Base-by-base conservation (phyloP, 2,329 filamentous ascomycete species). In the Phyllosticta capitalensis region DNA sequence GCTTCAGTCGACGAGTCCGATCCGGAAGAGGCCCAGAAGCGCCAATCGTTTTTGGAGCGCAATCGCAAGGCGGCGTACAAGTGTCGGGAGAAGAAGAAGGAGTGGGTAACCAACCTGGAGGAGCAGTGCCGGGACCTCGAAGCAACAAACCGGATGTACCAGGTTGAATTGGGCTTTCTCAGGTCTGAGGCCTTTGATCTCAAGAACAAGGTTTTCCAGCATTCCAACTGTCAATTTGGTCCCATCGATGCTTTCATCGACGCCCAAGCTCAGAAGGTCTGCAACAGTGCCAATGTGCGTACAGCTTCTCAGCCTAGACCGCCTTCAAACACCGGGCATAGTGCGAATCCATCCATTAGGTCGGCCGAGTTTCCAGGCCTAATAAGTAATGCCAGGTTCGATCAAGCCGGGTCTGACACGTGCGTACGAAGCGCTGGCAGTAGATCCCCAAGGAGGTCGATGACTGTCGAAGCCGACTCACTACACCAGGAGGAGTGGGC, bases 11-110 rank as follows among this genome's bases (percentile, higher is more conserved):
- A 2, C 24, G 17, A 38, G 10, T 4, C 49, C 10, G 38, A 55
- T n/a, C 45, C 59, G 4, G 59, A 61, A n/a, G 49, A 54, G 12
- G 24, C 22, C 9, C 52, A 52, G 7, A 61, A 55, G 28, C 55
- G 61, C 14, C 51, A 61, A n/a, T 28, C 52, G 3, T 58, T 61
- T 65, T 77, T 89, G 0, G 84, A 88, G 71, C 82, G 87, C 62
- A 91, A 91, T 69, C 80, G 87, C 9, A 75, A 87, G 2, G 87
- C 88, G 0, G 87, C 88, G 1, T 87, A 84, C 69, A 90, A 89
- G 68, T 90, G 87, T 67, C 82, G 87, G 3, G 81, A 86, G 66
- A 89, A 88, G 74, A 83, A 84, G 71, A 84, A 84, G 69, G 79
- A 81, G 62, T 81, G 81, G 65, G 80, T 78, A 38, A 73, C 78